Evolutionary conservation across 2,329 filamentous ascomycete genomes (phyloP).

Genomic region (Claviceps maximensis): DNA sequence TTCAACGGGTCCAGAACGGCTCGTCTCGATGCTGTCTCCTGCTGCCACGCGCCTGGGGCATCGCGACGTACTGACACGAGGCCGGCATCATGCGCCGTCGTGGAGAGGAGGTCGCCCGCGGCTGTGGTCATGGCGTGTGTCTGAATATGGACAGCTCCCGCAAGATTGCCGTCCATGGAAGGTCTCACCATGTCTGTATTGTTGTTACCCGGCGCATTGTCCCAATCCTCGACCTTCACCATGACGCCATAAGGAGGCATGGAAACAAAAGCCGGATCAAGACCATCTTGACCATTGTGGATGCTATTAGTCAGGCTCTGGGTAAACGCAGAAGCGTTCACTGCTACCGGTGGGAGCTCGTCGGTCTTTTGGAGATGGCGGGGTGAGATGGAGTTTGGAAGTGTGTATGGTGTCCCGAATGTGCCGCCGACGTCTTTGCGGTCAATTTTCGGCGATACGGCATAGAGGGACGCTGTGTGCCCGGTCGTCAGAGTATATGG

Average conservation of each 20-base stretch:
- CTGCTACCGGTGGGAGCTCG: conserved; percentile 19
- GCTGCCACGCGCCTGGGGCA: conserved; percentile 28
- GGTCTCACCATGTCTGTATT: conserved; percentile 26
- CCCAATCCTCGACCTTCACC: conserved; percentile 41
- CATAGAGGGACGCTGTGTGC: conserved; percentile 34
- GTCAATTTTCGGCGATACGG: conserved; percentile 28
- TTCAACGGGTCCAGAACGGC: conserved; percentile 34
- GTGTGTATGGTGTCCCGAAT: conserved; percentile 11
- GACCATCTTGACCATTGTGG: conserved; percentile 36
- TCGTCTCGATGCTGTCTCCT: conserved; percentile 25
- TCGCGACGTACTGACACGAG: conserved; percentile 20
- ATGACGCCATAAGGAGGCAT: conserved; percentile 38
- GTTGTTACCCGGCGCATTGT: conserved; percentile 20
- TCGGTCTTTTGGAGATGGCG: conserved; percentile 29
- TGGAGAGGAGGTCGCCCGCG: conserved; percentile 27
- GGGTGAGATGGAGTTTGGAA: conserved; percentile 26
- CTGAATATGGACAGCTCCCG: conserved; percentile 15
- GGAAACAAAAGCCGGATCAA: conserved; percentile 23
- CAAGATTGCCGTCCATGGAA: conserved; percentile 24
- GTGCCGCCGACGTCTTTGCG: conserved; percentile 15
- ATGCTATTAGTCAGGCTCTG: conserved; percentile 36
- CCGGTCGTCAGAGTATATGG: conserved; percentile 37
- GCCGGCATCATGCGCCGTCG: conserved; percentile 10
- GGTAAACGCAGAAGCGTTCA: conserved; percentile 27
- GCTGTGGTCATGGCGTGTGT: conserved; percentile 1